Percentiles rank a stretch among this genome's conserved stretches.
Conservation (phyloP, 2,329 filamentous ascomycete species). For the Fusarium multiceps region DNA sequence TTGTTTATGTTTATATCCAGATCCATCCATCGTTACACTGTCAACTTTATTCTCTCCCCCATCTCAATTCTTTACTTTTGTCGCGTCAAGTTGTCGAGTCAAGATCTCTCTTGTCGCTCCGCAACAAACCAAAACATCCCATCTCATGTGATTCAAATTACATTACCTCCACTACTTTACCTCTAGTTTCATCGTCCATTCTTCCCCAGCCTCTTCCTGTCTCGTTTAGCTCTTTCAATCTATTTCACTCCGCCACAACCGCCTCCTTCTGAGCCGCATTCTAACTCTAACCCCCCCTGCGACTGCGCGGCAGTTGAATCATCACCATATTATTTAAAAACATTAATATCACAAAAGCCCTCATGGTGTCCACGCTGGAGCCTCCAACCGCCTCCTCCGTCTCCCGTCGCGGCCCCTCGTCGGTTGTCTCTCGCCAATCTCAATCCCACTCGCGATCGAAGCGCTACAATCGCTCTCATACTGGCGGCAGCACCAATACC, state of each 20-base stretch:
- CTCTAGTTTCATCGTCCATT: constrained; percentile 5
- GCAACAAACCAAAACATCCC: constrained; percentile 40
- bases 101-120: constrained; percentile 30
- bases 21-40: background rate
- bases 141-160: constrained; percentile 42
- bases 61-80: background rate
- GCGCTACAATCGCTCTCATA: constrained; percentile 84
- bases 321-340: constrained; percentile 2
- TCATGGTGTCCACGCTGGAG: constrained; percentile 74
- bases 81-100: background rate
- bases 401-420: constrained; percentile 64
- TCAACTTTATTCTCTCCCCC: constrained; percentile 2
- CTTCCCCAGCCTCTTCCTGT: constrained; percentile 25
- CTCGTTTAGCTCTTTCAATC: constrained; percentile 24
- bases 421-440: constrained; percentile 72
- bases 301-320: constrained; percentile 16
- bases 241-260: constrained; percentile 31
- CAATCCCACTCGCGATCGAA: constrained; percentile 68
- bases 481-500: constrained; percentile 75
- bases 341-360: constrained; percentile 37
- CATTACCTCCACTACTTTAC: background rate
- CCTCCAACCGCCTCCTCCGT: constrained; percentile 60
- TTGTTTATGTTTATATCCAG: constrained; percentile 17
- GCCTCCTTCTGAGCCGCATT: constrained; percentile 15
- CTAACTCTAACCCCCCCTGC: constrained; percentile 6